Conservation (phyloP, 176 grass and related monocot species). For the Phoenix dactylifera region DNA sequence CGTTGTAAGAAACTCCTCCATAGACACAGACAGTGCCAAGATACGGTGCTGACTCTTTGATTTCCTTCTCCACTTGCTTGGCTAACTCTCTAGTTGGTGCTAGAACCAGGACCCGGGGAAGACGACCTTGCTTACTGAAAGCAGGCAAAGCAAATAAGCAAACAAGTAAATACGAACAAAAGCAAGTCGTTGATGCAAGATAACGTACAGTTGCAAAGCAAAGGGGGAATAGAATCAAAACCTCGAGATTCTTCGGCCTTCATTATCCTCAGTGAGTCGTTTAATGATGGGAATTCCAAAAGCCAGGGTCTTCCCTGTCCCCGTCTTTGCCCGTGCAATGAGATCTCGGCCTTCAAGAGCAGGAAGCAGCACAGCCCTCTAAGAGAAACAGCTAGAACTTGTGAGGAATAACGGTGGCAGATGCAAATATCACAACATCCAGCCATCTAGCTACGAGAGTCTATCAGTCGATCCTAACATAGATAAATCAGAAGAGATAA, state of each 20-base stretch:
- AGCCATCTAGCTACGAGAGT: background rate
- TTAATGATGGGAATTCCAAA: slow-evolving; percentile 99
- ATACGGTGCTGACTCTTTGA: slow-evolving; percentile 83
- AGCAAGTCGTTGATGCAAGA: too few relatives aligned
- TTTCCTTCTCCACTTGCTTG: slow-evolving; percentile 99
- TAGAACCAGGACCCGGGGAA: slow-evolving; percentile 69
- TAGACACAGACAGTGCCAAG: slow-evolving; percentile 87
- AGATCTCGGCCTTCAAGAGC: slow-evolving; percentile 84
- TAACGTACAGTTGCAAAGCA: too few relatives aligned
- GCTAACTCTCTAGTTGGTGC: slow-evolving; percentile 95
- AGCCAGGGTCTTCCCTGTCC: slow-evolving; percentile 90
- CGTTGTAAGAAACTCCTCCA: slow-evolving; percentile 82
- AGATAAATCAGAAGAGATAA: too few relatives aligned
- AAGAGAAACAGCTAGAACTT: slow-evolving; percentile 13
- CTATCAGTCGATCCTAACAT: too few relatives aligned
- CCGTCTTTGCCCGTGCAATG: slow-evolving; percentile 95
- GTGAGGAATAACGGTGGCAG: background rate
- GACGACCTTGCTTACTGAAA: slow-evolving; percentile 32
- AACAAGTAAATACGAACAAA: background rate
- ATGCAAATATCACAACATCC: background rate
- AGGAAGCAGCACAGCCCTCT: slow-evolving; percentile 90
- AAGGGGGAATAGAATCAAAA: slow-evolving; percentile 11
- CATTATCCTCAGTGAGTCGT: slow-evolving; percentile 59
- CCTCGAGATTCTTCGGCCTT: slow-evolving; percentile 30
- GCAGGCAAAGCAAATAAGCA: background rate